phyloP scores from a whole-genome alignment of 768 basidiomycete species.

The Amanita phalloides region DNA sequence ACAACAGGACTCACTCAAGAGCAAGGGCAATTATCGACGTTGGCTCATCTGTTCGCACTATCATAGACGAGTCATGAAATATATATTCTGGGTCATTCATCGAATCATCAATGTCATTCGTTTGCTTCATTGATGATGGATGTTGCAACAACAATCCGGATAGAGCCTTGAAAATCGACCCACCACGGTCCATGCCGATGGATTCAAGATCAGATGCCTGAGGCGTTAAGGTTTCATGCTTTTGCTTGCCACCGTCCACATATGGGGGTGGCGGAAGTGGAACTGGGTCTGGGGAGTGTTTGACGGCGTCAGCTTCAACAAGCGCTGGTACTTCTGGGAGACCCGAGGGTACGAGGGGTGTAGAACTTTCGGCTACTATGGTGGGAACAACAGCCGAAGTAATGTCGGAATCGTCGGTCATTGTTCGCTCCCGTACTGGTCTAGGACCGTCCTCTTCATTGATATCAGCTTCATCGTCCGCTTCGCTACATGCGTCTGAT shows the following conservation, averaged over 20 bases:
- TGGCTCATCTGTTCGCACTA: slow-evolving; percentile 93
- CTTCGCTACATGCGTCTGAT: slow-evolving; percentile 53
- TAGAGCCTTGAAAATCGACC: slow-evolving; percentile 72
- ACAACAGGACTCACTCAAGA: slow-evolving; percentile 51
- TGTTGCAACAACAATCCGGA: slow-evolving; percentile 74
- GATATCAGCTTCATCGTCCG: slow-evolving; percentile 45
- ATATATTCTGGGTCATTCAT: slow-evolving; percentile 83
- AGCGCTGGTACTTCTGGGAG: slow-evolving; percentile 7
- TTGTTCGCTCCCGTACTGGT: slow-evolving; percentile 15
- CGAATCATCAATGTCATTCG: slow-evolving; percentile 52
- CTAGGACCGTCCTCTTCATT: slow-evolving; percentile 29
- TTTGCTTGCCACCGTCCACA: slow-evolving; percentile 26
- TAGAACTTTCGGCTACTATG: slow-evolving; percentile 16
- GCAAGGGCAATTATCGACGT: slow-evolving; percentile 96
- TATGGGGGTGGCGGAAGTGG: slow-evolving; percentile 53
- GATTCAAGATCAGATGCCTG: slow-evolving; percentile 46
- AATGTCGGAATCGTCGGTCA: slow-evolving; percentile 15
- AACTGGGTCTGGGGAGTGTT: slow-evolving; percentile 16
- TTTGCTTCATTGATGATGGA: slow-evolving; percentile 33
- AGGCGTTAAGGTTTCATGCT: slow-evolving; percentile 30
- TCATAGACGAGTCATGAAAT: slow-evolving; percentile 89
- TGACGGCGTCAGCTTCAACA: slow-evolving; percentile 7
- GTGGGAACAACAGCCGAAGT: slow-evolving; percentile 6
- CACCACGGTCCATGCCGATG: slow-evolving; percentile 46
- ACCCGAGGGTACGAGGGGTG: slow-evolving; percentile 6